Evolutionary conservation across 805 yeast species (phyloP).

Genomic region (Suhomyces faveliae): DNA sequence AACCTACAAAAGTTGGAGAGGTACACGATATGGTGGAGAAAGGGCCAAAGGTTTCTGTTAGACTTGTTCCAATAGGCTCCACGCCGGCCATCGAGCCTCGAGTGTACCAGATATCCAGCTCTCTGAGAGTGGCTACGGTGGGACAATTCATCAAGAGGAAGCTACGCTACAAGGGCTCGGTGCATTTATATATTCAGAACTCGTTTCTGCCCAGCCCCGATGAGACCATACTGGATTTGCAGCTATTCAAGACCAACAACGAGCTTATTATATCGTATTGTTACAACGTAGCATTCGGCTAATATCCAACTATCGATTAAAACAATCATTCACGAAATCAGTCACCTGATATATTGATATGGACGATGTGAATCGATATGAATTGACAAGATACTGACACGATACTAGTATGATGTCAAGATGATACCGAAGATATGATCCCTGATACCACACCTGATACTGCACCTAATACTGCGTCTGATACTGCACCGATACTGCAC

Average conservation of each 20-base stretch:
- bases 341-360: no score
- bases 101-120: slow-evolving; percentile 47
- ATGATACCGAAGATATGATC: no score
- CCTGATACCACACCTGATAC: no score
- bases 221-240: slow-evolving; percentile 34
- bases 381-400: no score
- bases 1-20: not conserved
- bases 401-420: no score
- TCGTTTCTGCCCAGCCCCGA: slow-evolving; percentile 44
- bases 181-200: slow-evolving; percentile 38
- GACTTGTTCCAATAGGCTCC: slow-evolving; percentile 63
- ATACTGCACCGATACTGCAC: no score
- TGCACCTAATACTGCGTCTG: no score
- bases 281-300: slow-evolving; percentile 41
- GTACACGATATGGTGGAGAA: not conserved
- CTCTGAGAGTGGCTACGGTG: slow-evolving; percentile 48
- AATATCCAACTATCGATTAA: no score
- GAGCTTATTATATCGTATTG: slow-evolving; percentile 42
- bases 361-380: no score
- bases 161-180: slow-evolving; percentile 17
- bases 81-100: slow-evolving; percentile 49
- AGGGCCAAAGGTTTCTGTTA: slow-evolving; percentile 34
- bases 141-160: slow-evolving; percentile 44
- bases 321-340: no score
- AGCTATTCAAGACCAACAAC: slow-evolving; percentile 28